Evolutionary conservation across 192 early-diverging fungal species (phyloP), one percentile per base, ranked within the genome.

Genomic region (Funneliformis mosseae): DNA sequence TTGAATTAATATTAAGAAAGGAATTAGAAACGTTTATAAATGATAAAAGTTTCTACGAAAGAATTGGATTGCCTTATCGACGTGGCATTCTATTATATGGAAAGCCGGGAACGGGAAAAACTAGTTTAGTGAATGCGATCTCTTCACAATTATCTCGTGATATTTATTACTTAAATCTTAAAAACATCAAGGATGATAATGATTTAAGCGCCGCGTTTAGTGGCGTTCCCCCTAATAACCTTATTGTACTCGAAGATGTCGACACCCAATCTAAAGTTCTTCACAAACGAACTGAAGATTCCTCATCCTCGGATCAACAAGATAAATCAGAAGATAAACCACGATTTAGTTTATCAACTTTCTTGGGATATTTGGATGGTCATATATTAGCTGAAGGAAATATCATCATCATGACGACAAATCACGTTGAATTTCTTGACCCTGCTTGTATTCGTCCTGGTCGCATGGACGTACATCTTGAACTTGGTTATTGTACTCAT

Each of bases 331-430:
- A 59, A 45, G 39, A 18, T 27, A 14, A 38, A 9, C 46, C 62
- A 28, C 23, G 48, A 11, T 82, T 88, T 67, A 83, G 74, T 59
- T 81, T 91, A 21, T 87, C 88, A 3, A 85, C 85, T 18, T 84
- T 91, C 28, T 78, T 92, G 41, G 85, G 85, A 76, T 86, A 87
- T 72, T 81, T 92, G 9, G 91, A 92, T 83, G 91, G 90, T 6
- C 87, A 91, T 81, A 89, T 87, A 59, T 64, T 91, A n/a, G 74
- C 81, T 43, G 87, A 89, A 66, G 83, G 89, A 28, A 87, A 84
- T n/a, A 82, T 92, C 25, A 85, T 92, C 50, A 88, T 92, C 64
- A 91, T 92, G 90, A 91, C 90, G 3, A 85, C 89, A 0, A 92
- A 92, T 79, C 89, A 92, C 76, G 82, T 87, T 11, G 88, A 90